Evolutionary conservation across 768 basidiomycete genomes (phyloP).

Genomic region (Auriscalpium vulgare): DNA sequence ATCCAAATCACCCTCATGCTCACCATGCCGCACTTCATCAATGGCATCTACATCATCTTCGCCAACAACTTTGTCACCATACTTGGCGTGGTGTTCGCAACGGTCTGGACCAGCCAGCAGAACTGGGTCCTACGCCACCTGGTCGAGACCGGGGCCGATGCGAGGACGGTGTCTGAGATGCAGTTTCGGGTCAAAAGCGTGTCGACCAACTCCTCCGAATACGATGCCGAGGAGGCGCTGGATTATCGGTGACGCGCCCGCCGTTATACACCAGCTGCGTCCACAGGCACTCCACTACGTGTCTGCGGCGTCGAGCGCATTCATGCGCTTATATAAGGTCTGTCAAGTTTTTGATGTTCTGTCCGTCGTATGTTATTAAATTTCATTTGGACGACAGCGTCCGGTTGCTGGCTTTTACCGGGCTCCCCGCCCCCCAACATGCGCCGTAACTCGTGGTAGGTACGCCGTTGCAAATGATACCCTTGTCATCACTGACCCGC

Average conservation of each 20-base stretch:
- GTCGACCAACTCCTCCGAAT: not conserved
- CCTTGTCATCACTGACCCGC: too few relatives aligned
- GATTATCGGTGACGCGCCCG: not conserved
- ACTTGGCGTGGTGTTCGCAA: constrained; percentile 14
- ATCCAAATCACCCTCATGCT: constrained; percentile 6
- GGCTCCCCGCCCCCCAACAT: too few relatives aligned
- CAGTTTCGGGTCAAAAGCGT: constrained; percentile 8
- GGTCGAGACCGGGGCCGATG: constrained; percentile 8
- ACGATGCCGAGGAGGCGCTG: constrained; percentile 1
- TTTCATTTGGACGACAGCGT: too few relatives aligned
- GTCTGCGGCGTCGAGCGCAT: too few relatives aligned
- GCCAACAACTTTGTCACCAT: constrained; percentile 13
- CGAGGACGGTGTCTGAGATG: constrained; percentile 7
- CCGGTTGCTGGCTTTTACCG: too few relatives aligned
- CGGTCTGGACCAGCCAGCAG: constrained; percentile 14
- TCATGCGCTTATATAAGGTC: too few relatives aligned
- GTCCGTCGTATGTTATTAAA: too few relatives aligned
- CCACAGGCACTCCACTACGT: too few relatives aligned
- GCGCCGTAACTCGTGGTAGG: too few relatives aligned
- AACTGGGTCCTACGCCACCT: constrained; percentile 14
- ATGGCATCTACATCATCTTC: constrained; percentile 9
- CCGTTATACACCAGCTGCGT: too few relatives aligned
- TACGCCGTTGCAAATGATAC: too few relatives aligned
- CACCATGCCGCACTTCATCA: constrained; percentile 3
- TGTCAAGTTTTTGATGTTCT: too few relatives aligned